phyloP scores from a whole-genome alignment of 352 stramenopile species.

The Phytophthora uliginosa region DNA sequence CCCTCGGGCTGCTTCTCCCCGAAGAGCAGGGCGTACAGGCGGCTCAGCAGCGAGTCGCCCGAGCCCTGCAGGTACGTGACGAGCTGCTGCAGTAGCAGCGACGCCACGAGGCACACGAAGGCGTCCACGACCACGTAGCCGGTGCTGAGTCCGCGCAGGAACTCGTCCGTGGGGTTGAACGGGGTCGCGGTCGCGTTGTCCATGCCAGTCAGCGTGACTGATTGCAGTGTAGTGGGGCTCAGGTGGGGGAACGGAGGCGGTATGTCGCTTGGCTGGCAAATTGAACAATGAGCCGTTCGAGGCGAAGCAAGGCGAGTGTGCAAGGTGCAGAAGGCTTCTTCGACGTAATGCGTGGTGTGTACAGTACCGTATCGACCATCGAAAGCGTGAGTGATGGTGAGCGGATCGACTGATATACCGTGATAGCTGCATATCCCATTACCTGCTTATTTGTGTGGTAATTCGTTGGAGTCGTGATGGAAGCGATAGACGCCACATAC shows the following conservation, averaged over 20 bases:
- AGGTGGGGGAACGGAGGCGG: too few relatives aligned
- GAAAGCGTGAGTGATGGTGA: conserved; percentile 9
- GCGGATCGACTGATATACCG: background rate
- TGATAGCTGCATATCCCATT: background rate
- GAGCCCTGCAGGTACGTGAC: conserved; percentile 35
- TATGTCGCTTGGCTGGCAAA: background rate
- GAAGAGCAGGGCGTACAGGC: conserved; percentile 22
- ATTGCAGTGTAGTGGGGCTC: too few relatives aligned
- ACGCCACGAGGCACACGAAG: conserved; percentile 55
- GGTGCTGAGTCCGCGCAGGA: conserved; percentile 50
- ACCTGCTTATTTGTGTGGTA: background rate
- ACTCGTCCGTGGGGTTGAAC: conserved; percentile 24
- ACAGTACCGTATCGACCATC: conserved; percentile 4
- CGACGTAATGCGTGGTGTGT: background rate
- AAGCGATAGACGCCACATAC: background rate
- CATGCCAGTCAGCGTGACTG: conserved; percentile 2
- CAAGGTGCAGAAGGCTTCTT: background rate
- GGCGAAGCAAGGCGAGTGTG: background rate
- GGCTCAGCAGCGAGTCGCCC: conserved; percentile 27
- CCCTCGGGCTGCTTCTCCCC: conserved; percentile 28
- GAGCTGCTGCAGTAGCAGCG: conserved; percentile 41
- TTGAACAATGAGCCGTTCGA: conserved; percentile 3
- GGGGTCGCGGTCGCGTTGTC: conserved; percentile 17
- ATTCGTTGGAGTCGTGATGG: background rate
- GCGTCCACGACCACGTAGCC: conserved; percentile 52